Evolutionary conservation across 1,139 yeast species (phyloP), one percentile per base, ranked within the genome.

Genomic region (Nakaseomyces kungkrabaensis): DNA sequence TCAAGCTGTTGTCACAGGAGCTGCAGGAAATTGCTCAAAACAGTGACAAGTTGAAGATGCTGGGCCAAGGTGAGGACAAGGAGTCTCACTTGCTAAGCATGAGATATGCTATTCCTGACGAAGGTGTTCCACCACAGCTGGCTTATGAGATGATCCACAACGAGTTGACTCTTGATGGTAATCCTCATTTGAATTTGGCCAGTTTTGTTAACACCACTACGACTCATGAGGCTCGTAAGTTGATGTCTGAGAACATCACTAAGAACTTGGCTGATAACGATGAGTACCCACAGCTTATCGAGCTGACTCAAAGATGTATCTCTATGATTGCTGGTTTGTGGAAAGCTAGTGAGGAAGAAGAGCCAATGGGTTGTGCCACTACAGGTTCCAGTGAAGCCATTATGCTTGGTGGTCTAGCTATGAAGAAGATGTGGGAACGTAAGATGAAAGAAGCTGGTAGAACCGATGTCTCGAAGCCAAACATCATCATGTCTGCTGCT

Each of bases 361-460:
- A 64, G 29, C 83, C 92, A 3, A 73, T 87, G 34, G 97, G 97
- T 32, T 81, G 95, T 22, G 94, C 96, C 41, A 86, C 96, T 50
- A 89, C 96, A 1, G 97, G 97, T 5, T 87, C 96, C 3, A 83
- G 94, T 0, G 97, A 89, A 66, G 97, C 97, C 5, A 82, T 89
- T 57, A 88, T 88, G 85, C 77, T 89, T 52, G 97, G 94, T 44
- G 97, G 97, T 3, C 74, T 89, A 52, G 96, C 96, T 5, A 75
- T 89, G 85, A 89, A 89, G 74, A 85, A 88, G 61, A 75, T 77
- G 55, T 89, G 97, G 97, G 94, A 85, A 66, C 78, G 73, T 42
- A 76, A 72, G 57, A 79, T 82, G 60, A 74, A 69, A 61, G 80
- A 73, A 4, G 72, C 72, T 31, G 90, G 90, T 11, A 25, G 34